Base-by-base conservation (phyloP, 805 yeast genomes). In the Blastobotrys parvus region DNA sequence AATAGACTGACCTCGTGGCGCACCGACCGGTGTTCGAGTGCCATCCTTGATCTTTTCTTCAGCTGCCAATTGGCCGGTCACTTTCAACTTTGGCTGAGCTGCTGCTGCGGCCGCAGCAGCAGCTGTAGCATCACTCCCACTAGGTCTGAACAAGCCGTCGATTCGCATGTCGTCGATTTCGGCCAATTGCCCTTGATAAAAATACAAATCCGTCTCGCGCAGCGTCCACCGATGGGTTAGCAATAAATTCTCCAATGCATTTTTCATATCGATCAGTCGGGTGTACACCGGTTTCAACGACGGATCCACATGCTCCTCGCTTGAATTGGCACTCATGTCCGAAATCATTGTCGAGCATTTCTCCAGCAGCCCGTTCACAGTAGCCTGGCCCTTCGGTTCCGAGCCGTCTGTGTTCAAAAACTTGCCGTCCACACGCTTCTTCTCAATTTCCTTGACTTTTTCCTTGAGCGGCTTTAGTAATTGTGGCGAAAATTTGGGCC, bases 191-290 rank as follows among this genome's bases (percentile, higher is more conserved):
- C 80, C 78, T 63, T 88, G 95, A 60, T 84, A 89, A 39, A 74
- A 72, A 65, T 83, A 92, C 48, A 92, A 70, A 64, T 92, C 99
- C 0, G 98, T 92, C 57, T 89, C 95, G 57, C 99, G 77, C 66
- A 92, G 69, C 2, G 97, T 90, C 99, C 99, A 92, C 61, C 98
- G 76, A 63, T 96, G 80, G 2, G 98, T 92, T 36, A 92, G 78
- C 54, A 90, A 70, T 49, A 92, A 68, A 52, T 85, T 86, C 53
- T 86, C 95, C 47, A 92, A 71, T 16, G 80, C 80, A 19, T 77
- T 70, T 60, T 87, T 85, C 52, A 87, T 70, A 36, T 72, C 75
- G 23, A 75, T 66, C 51, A 92, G 68, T 45, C 75, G 71, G 39
- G 75, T 71, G 63, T 84, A 89, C 22, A 83, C 69, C 15, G 75